Evolutionary conservation across 768 basidiomycete genomes (phyloP).

Genomic region (Exsudoporus frostii): DNA sequence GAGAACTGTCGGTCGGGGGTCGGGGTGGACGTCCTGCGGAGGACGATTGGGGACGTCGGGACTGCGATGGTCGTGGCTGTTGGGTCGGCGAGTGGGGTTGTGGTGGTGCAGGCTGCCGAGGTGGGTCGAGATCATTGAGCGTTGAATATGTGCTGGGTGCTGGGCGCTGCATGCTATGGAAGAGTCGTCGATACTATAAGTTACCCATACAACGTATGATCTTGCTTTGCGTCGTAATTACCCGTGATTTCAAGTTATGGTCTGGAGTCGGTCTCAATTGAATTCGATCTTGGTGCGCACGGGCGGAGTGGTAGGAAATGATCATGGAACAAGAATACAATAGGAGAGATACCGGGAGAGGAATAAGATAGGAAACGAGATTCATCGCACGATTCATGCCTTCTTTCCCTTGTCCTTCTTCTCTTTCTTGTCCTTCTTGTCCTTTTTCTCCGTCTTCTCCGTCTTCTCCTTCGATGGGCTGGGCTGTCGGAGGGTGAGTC

Average conservation of each 20-base stretch:
- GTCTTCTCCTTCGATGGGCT: constrained; percentile 37
- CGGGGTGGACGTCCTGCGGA: constrained; percentile 43
- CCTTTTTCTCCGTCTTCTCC: constrained; percentile 40
- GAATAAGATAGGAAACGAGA: background rate
- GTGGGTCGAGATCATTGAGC: background rate
- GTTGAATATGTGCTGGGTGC: background rate
- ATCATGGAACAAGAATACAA: background rate
- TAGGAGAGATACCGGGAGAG: background rate
- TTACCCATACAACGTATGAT: too few relatives aligned
- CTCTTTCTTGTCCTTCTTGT: constrained; percentile 35
- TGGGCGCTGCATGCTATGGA: background rate
- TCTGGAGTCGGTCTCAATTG: background rate
- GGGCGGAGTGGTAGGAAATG: background rate
- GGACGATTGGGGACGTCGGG: constrained; percentile 86
- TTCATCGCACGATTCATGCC: constrained; percentile 21
- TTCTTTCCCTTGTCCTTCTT: constrained; percentile 52
- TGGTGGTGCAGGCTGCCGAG: constrained; percentile 67
- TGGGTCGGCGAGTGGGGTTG: constrained; percentile 49
- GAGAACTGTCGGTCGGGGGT: constrained; percentile 33
- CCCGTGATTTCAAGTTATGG: background rate
- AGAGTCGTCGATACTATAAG: background rate
- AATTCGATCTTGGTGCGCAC: background rate
- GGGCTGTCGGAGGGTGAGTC: constrained; percentile 20
- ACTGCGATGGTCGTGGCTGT: constrained; percentile 66
- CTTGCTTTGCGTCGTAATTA: background rate